Evolutionary conservation across 805 yeast species (phyloP).

Genomic region (Candida ponderosae): DNA sequence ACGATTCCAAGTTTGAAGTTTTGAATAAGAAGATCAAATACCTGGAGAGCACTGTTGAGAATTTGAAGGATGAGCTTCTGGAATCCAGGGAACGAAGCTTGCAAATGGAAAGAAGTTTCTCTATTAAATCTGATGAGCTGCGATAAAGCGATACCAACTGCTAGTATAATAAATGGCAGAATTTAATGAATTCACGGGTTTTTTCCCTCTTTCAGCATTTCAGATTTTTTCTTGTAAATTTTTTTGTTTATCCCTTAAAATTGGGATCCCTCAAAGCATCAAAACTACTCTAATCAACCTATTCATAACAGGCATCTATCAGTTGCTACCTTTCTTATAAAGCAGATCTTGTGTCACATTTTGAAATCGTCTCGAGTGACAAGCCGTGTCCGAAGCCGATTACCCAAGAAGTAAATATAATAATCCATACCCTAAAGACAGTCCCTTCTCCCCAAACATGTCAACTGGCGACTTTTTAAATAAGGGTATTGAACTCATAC

Average conservation of each 20-base stretch:
- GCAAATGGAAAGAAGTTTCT: constrained; percentile 5
- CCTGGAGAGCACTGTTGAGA: constrained; percentile 13
- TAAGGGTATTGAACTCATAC: constrained; percentile 92
- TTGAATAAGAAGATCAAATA: constrained; percentile 10
- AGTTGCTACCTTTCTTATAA: background rate
- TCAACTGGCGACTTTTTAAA: constrained; percentile 70
- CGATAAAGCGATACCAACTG: constrained; percentile 4
- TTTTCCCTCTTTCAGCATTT: background rate
- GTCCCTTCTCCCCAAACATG: constrained; percentile 12
- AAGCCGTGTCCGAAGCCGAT: too few species aligned
- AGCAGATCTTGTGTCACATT: background rate
- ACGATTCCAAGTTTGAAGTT: background rate
- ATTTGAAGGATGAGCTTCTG: constrained; percentile 11
- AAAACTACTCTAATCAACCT: background rate
- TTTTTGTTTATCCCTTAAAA: background rate
- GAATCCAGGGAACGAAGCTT: constrained; percentile 13
- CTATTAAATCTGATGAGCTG: constrained; percentile 2
- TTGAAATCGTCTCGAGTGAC: too few species aligned
- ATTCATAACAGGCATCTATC: background rate
- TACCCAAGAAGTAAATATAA: too few species aligned
- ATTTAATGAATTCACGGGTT: background rate
- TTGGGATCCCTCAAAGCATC: background rate
- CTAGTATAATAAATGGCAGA: background rate
- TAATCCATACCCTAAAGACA: background rate
- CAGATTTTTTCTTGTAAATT: background rate